Percentiles rank a stretch among this genome's conserved stretches.
These are phyloP conservation scores for Carallia brachiata DNA, from an alignment of 345 rosid genomes.

Conservation along the genomic window DNA sequence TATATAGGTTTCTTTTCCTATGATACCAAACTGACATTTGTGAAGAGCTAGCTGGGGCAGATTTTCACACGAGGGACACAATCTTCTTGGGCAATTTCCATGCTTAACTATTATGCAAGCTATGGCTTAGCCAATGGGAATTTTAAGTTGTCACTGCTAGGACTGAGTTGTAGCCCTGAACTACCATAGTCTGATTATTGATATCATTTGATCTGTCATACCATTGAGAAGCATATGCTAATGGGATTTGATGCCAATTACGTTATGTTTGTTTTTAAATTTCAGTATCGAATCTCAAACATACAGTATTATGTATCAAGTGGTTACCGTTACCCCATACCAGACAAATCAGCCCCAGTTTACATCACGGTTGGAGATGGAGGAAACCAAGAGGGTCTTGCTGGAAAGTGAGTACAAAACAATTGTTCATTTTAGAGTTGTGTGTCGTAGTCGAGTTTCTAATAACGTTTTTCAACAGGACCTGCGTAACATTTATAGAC, in stretches of 20 bases:
- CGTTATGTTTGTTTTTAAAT: slow-evolving; percentile 8
- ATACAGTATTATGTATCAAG: slow-evolving; percentile 67
- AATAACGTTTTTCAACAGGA: background rate
- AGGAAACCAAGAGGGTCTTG: slow-evolving; percentile 94
- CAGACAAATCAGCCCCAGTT: slow-evolving; percentile 82
- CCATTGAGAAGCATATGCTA: background rate
- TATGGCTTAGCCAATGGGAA: too few relatives aligned
- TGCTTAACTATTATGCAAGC: background rate
- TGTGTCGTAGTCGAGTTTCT: background rate
- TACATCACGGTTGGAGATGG: slow-evolving; percentile 94
- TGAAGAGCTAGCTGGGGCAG: background rate
- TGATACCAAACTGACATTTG: too few relatives aligned
- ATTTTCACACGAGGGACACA: background rate
- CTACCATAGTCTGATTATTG: too few relatives aligned
- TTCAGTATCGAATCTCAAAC: slow-evolving; percentile 81
- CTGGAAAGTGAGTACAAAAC: slow-evolving; percentile 48
- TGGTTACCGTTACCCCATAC: slow-evolving; percentile 55
- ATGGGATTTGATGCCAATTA: background rate
- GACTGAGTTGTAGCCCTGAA: background rate
- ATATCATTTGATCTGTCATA: background rate
- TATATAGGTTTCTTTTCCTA: background rate
- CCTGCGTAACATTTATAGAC: background rate
- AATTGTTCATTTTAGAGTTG: background rate
- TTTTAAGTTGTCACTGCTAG: background rate
- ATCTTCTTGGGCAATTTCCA: background rate